Base-by-base conservation (phyloP, 495 filamentous ascomycete species). In the Penicillium alfredii region DNA sequence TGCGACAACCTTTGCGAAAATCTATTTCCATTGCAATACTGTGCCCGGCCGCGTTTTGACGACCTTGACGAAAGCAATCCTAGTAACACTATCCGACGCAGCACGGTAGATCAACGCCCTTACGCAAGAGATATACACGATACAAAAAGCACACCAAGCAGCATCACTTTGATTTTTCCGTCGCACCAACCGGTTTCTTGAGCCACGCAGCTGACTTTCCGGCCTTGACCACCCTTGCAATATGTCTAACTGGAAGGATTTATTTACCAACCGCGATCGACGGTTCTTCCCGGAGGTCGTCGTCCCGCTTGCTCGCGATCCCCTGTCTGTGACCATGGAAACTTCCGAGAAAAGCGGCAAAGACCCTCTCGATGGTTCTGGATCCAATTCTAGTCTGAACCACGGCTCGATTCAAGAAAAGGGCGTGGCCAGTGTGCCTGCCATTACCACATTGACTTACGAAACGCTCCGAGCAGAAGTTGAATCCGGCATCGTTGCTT, bases 381-480 rank as follows among this genome's bases (percentile, higher is more conserved):
- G n/a, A 22, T 48, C 45, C 21, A 47, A 38, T 18, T 29, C 31
- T 25, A 58, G 51, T 28, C 42, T 60, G n/a, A 58, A 65, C 38
- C 46, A 38, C 14, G 53, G 53, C 15, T 41, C 49, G 15, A 42
- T 55, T 20, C 46, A 58, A 24, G 55, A 68, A 25, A 59, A 67
- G 18, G 53, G 55, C n/a, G 43, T 53, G 13, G 51, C 41, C 13
- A 47, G 58, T 12, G 29, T 52, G 29, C 49, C 47, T 13, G 40
- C 53, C 19, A 50, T 51, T 36, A 51, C 42, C 31, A 53, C 55
- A 29, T 45, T 66, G 38, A 75, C 71, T 11, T 42, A 76, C 18
- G 69, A 76, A 37, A 53, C 48, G 17, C 58, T 76, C 17, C 59
- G 63, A 28, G 63, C 63, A 20, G 73, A 76, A 38, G 53, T 76